A percentile compares a stretch with the other conserved stretches of the same genome.
Conservation (phyloP, 768 basidiomycete species). For the Multifurca ochricompacta region DNA sequence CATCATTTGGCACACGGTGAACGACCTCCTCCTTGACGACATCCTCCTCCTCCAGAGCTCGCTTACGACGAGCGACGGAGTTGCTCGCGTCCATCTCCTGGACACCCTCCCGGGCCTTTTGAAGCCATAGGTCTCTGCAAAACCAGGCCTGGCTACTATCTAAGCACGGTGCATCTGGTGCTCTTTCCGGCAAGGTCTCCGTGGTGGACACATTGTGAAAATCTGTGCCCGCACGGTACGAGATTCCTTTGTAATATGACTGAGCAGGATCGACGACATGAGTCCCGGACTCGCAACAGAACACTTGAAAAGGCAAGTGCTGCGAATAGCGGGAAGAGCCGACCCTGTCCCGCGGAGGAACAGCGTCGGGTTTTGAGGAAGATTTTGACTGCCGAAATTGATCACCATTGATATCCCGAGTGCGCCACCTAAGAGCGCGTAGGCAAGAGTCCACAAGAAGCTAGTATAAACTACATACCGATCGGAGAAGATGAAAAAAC, state of each 20-base stretch:
- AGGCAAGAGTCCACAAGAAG: not conserved
- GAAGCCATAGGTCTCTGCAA: slow-evolving; percentile 95
- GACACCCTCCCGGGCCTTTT: slow-evolving; percentile 70
- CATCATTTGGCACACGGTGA: slow-evolving; percentile 24
- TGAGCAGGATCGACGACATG: slow-evolving; percentile 95
- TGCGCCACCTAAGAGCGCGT: slow-evolving; percentile 67
- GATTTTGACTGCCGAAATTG: slow-evolving; percentile 97
- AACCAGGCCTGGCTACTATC: slow-evolving; percentile 98
- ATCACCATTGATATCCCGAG: slow-evolving; percentile 96
- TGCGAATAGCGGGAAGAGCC: slow-evolving; percentile 80
- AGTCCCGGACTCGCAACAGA: slow-evolving; percentile 97
- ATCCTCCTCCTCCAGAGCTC: slow-evolving; percentile 28
- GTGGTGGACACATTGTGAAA: slow-evolving; percentile 74
- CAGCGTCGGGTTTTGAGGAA: slow-evolving; percentile 80
- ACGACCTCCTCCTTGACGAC: slow-evolving; percentile 27
- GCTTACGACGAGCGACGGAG: slow-evolving; percentile 21
- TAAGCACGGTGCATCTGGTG: slow-evolving; percentile 79
- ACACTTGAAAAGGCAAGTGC: slow-evolving; percentile 96
- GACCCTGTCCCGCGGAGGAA: slow-evolving; percentile 81
- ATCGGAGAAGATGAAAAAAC: slow-evolving; percentile 97
- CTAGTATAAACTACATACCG: slow-evolving; percentile 39
- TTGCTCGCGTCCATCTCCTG: slow-evolving; percentile 37
- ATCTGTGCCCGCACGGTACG: slow-evolving; percentile 74
- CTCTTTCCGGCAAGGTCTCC: slow-evolving; percentile 45
- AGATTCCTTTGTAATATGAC: slow-evolving; percentile 87